Evolutionary conservation across 805 yeast genomes (phyloP).

Genomic region (Yamadazyma insecticola): DNA sequence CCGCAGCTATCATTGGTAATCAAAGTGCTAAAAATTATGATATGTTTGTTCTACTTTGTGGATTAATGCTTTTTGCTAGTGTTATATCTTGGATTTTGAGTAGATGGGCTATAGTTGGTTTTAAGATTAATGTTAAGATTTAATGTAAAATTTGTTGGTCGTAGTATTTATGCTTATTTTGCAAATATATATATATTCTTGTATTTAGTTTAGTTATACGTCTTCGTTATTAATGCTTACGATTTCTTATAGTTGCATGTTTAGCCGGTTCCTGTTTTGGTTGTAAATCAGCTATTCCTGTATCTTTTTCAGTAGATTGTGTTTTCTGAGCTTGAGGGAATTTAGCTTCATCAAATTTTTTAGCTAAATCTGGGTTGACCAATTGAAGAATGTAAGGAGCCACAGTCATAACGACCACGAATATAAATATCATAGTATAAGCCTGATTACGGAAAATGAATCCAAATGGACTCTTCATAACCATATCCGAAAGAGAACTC

Average conservation of each 20-base stretch:
- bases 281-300: too few relatives aligned
- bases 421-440: slow-evolving; percentile 30
- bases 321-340: slow-evolving; percentile 6
- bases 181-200: too few relatives aligned
- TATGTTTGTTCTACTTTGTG: slow-evolving; percentile 29
- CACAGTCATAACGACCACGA: slow-evolving; percentile 22
- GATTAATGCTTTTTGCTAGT: slow-evolving; percentile 22
- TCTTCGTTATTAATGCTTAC: not conserved
- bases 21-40: slow-evolving; percentile 20
- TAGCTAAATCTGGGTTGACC: slow-evolving; percentile 36
- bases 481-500: too few relatives aligned
- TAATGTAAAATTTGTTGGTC: slow-evolving; percentile 6
- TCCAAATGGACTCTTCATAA: slow-evolving; percentile 39
- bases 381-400: slow-evolving; percentile 28
- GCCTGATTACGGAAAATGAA: slow-evolving; percentile 30
- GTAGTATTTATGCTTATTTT: too few relatives aligned
- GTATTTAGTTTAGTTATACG: not conserved
- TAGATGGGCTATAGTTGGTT: slow-evolving; percentile 27
- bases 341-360: slow-evolving; percentile 19
- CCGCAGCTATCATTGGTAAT: slow-evolving; percentile 30
- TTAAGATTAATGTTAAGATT: slow-evolving; percentile 18
- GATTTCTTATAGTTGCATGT: too few relatives aligned
- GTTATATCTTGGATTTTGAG: slow-evolving; percentile 23
- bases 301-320: not conserved
- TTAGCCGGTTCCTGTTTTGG: too few relatives aligned